These are phyloP conservation scores for Eucalyptus marginata DNA, from an alignment of 345 rosid genomes.

Conservation along the genomic window DNA sequence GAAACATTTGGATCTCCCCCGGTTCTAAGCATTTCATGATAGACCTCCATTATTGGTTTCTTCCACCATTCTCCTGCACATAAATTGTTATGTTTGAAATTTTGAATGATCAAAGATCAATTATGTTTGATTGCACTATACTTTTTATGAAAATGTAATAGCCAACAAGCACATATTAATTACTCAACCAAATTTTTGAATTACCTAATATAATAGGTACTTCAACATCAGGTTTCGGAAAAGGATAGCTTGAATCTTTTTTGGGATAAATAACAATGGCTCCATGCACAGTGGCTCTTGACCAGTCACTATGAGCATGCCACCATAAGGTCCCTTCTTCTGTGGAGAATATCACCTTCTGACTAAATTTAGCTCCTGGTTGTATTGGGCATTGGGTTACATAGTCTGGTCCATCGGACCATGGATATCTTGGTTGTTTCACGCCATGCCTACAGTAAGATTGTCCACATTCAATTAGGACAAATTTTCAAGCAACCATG, in stretches of 20 bases:
- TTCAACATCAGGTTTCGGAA: slow-evolving; percentile 8
- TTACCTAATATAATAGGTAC: slow-evolving; percentile 21
- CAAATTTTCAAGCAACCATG: not conserved
- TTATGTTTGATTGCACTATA: not conserved
- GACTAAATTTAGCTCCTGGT: slow-evolving; percentile 4
- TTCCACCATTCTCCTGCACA: slow-evolving; percentile 36
- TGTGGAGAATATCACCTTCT: slow-evolving; percentile 11
- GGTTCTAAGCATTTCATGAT: not conserved
- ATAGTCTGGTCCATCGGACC: slow-evolving; percentile 37
- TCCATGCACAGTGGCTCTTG: slow-evolving; percentile 23
- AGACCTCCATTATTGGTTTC: slow-evolving; percentile 5
- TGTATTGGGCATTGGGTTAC: slow-evolving; percentile 28
- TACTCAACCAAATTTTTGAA: not conserved
- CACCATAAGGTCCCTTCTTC: slow-evolving; percentile 20
- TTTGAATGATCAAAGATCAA: not conserved
- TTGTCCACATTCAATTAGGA: not conserved
- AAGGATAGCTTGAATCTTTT: slow-evolving; percentile 11
- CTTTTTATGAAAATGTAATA: too few species aligned
- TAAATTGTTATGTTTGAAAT: not conserved
- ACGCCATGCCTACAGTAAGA: slow-evolving; percentile 21
- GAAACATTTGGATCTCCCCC: slow-evolving; percentile 19
- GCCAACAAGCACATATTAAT: not conserved
- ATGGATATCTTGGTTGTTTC: slow-evolving; percentile 18
- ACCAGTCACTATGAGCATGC: slow-evolving; percentile 19
- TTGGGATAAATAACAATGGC: slow-evolving; percentile 18